Evolutionary conservation across 2,329 filamentous ascomycete genomes (phyloP), one percentile per base, ranked within the genome.

Genomic region (Ophiostoma quercus): DNA sequence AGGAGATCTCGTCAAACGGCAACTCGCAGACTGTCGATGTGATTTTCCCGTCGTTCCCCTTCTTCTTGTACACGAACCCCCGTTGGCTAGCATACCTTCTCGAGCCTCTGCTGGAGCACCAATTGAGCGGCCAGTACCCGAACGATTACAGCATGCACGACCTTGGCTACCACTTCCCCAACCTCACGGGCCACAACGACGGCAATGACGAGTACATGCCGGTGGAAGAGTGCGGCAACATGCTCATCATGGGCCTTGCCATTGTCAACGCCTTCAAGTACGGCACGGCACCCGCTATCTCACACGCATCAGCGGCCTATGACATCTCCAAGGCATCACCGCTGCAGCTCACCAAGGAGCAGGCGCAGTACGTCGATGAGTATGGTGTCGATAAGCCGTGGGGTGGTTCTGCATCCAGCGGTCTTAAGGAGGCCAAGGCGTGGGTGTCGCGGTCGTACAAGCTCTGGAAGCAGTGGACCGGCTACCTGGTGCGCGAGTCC

Each of bases 1-100:
- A 95, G 76, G 92, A 94, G 77, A 94, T 95, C 69, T 92, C 90
- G 4, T 92, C 90, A 7, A 90, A 94, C 75, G 92, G 92, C 5
- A 94, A 95, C 75, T 88, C 88, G 77, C 91, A 95, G 77, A 94
- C 91, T 0, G 90, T 94, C 22, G 91, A 94, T 79, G 90, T 95
- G 67, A 93, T 95, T 74, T 94, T 92, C 80, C 92, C 92, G 0
- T 85, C 91, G 0, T 93, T 92, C 78, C 91, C 92, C 0, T 94
- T 94, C 82, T 94, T 94, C 80, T 79, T 94, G 16, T 94, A 94
- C 76, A 92, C 90, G 9, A 92, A 93, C 74, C 91, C 92, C 1
- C 84, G 87, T 71, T 93, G 91, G 91, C 80, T 93, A 67, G 89
- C 88, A 1, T 92, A 92, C 75, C 82, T 94, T 2, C 81, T 94